Percentiles rank a stretch among this genome's conserved stretches.
These are phyloP conservation scores for Tuber microsphaerosporum DNA, from an alignment of 495 filamentous ascomycete species.

Conservation along the genomic window DNA sequence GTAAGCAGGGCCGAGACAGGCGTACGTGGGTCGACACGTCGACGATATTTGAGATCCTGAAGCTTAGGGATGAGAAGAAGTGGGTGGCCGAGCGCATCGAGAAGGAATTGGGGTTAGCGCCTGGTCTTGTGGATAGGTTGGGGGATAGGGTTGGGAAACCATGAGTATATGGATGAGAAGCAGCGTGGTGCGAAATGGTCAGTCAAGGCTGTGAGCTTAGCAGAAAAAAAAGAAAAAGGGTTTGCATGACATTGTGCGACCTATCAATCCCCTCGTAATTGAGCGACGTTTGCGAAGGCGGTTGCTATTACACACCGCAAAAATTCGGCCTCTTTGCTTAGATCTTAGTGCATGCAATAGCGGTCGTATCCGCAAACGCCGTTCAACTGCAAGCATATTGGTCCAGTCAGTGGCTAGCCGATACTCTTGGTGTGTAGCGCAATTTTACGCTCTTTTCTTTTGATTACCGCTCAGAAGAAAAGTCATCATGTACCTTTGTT, in stretches of 20 bases:
- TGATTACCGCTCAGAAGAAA: too few relatives aligned
- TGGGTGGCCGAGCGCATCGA: slow-evolving; percentile 23
- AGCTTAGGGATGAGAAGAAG: slow-evolving; percentile 27
- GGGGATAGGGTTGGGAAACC: slow-evolving; percentile 26
- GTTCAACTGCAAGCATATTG: not conserved
- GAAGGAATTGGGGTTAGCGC: slow-evolving; percentile 24
- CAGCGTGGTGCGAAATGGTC: not conserved
- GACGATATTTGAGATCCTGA: slow-evolving; percentile 29
- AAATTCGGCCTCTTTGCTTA: not conserved
- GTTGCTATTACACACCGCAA: not conserved
- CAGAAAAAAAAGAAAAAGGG: not conserved
- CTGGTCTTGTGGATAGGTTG: slow-evolving; percentile 27
- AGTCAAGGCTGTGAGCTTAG: not conserved
- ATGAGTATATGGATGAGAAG: slow-evolving; percentile 12
- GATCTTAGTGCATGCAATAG: not conserved
- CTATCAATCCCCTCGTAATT: not conserved
- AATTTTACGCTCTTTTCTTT: too few relatives aligned
- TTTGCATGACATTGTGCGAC: not conserved
- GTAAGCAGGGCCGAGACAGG: slow-evolving; percentile 2
- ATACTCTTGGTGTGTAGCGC: too few relatives aligned
- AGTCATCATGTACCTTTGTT: too few relatives aligned
- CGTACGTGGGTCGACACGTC: slow-evolving; percentile 26
- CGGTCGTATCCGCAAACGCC: not conserved
- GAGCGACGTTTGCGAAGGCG: not conserved
- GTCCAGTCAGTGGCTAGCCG: not conserved